Evolutionary conservation across 176 grass and related monocot species (phyloP).

Genomic region (Hyparrhenia diplandra): DNA sequence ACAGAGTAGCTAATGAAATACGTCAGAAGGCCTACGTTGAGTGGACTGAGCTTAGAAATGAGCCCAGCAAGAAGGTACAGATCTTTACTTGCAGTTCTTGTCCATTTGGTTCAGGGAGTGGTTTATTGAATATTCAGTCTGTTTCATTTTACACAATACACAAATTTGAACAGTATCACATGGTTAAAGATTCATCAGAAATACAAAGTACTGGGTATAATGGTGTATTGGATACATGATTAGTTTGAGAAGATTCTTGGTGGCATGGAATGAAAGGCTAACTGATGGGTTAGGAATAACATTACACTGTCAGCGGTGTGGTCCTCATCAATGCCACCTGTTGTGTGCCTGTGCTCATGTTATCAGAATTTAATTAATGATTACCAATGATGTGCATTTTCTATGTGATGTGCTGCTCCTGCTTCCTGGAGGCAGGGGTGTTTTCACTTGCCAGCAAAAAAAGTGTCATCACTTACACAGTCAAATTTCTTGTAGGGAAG

Average conservation of each 20-base stretch:
- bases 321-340: background rate
- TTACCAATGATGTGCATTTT: background rate
- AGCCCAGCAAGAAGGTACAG: slow-evolving; percentile 62
- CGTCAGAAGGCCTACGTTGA: slow-evolving; percentile 66
- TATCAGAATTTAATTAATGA: background rate
- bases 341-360: background rate
- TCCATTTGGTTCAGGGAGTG: slow-evolving; percentile 14
- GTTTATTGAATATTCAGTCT: background rate
- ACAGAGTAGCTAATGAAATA: slow-evolving; percentile 54
- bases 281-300: background rate
- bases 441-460: background rate
- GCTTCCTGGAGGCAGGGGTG: background rate
- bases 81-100: slow-evolving; percentile 19
- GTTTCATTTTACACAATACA: background rate
- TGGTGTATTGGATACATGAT: background rate
- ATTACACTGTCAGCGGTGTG: background rate
- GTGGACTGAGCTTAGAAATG: slow-evolving; percentile 56
- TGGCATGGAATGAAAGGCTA: background rate
- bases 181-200: slow-evolving; percentile 17
- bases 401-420: slow-evolving; percentile 19
- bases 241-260: slow-evolving; percentile 6
- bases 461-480: too few species aligned
- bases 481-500: too few species aligned
- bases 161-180: background rate
- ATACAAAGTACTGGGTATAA: background rate